phyloP scores from a whole-genome alignment of 106 monocot genomes.

The Platanthera zijinensis region DNA sequence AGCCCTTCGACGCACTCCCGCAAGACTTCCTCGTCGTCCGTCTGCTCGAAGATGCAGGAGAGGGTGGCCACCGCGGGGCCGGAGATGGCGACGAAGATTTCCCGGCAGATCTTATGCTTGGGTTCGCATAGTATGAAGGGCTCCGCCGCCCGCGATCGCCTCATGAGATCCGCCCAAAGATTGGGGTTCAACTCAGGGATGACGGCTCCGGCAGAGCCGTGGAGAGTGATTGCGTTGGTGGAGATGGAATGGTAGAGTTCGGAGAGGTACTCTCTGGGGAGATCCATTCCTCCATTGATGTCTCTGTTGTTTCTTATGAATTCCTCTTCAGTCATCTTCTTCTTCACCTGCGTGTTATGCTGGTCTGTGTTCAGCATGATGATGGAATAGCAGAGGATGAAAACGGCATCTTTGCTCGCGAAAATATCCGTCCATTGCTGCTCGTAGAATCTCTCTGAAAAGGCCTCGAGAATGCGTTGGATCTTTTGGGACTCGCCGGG shows the following conservation, averaged over 20 bases:
- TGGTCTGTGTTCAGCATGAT: slow-evolving; percentile 52
- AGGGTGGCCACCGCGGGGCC: slow-evolving; percentile 74
- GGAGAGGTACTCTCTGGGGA: slow-evolving; percentile 76
- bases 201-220: not conserved
- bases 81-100: slow-evolving; percentile 54
- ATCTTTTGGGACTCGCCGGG: slow-evolving; percentile 98
- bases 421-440: slow-evolving; percentile 63
- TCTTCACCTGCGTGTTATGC: slow-evolving; percentile 95
- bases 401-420: slow-evolving; percentile 62
- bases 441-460: slow-evolving; percentile 75
- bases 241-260: slow-evolving; percentile 83
- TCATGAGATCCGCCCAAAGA: slow-evolving; percentile 51
- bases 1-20: slow-evolving; percentile 66
- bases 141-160: slow-evolving; percentile 29
- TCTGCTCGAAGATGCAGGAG: slow-evolving; percentile 71
- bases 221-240: slow-evolving; percentile 54
- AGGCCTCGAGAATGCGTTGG: slow-evolving; percentile 75
- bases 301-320: slow-evolving; percentile 86
- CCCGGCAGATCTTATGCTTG: slow-evolving; percentile 66
- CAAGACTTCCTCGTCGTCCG: slow-evolving; percentile 69
- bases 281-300: slow-evolving; percentile 65
- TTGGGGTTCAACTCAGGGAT: slow-evolving; percentile 8
- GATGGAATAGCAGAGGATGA: slow-evolving; percentile 79
- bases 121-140: slow-evolving; percentile 51
- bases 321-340: slow-evolving; percentile 97